Base-by-base conservation (phyloP, 108 stramenopile species). In the Licmophora abbreviata region DNA sequence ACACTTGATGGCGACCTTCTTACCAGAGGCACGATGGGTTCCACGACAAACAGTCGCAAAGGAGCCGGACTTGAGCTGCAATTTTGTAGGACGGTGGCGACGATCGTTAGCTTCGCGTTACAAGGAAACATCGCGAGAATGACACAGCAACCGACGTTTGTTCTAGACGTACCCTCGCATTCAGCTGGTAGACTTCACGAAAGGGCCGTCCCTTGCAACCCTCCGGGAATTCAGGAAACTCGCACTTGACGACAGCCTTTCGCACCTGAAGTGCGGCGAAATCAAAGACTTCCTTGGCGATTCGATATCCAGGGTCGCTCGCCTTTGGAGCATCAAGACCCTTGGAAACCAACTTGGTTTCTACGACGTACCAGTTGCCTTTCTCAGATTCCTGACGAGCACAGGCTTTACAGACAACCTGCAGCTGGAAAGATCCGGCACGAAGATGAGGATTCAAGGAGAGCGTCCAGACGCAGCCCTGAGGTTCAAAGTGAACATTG, bases 11-110 rank as follows among this genome's bases (percentile, higher is more conserved):
- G 90, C 90, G 23, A 85, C 83, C 55, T 85, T 84, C 30, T 79
- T 76, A 10, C 89, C 85, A 15, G 78, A 81, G n/a, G 70, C 83
- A 46, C 89, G 81, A 51, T 92, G 89, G 2, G 83, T 84, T 29
- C 85, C 89, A 28, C 83, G 66, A 61, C 85, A 92, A 0, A 92
- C 89, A 8, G 89, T 87, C 11, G 85, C 83, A 63, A 92, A 92
- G 21, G 89, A 85, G 48, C 89, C 89, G 32, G 83, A 82, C 60
- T 92, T 92, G 50, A 92, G 76, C 85, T 90, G 61, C 40, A 9
- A 44, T 30, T 27, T 49, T 30, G 15, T 20, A 14, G 18, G 9
- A 20, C 8, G n/a, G 17, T 8, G 25, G 15, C 38, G 20, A 40
- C 38, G 12, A 35, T 35, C 10, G 34, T 35, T 12, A 35, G n/a